phyloP scores from a whole-genome alignment of 176 grass and related monocot species.

The Oryza brachyantha region DNA sequence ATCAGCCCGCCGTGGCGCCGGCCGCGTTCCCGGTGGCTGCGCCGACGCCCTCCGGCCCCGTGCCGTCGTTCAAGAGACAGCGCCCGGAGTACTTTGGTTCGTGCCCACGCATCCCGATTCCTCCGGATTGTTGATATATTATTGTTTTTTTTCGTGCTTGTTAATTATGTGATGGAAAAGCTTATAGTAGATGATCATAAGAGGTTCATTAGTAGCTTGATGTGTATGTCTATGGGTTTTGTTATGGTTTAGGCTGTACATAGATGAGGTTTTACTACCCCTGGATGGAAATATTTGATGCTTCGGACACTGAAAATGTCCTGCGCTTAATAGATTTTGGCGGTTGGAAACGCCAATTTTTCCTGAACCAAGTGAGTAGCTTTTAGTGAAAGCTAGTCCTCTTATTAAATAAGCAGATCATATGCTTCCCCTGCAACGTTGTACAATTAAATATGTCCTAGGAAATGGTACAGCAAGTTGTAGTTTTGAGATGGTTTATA shows the following conservation, averaged over 20 bases:
- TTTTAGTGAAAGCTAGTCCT: not conserved
- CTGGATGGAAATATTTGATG: too few relatives aligned
- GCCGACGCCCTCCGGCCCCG: not conserved
- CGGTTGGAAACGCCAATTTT: too few relatives aligned
- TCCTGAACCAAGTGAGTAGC: too few relatives aligned
- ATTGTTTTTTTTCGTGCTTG: not conserved
- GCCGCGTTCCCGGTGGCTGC: not conserved
- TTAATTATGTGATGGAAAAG: too few relatives aligned
- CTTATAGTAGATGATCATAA: not conserved
- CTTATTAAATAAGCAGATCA: not conserved
- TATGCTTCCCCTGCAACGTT: not conserved
- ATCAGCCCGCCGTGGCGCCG: not conserved
- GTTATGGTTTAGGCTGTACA: not conserved
- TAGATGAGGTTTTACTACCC: too few relatives aligned
- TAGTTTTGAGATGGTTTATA: not conserved
- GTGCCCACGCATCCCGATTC: not conserved
- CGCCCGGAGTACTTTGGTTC: conserved; percentile 49
- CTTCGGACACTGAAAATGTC: too few relatives aligned
- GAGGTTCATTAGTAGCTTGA: not conserved
- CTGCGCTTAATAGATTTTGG: too few relatives aligned
- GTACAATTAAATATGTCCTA: not conserved
- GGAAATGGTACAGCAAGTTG: not conserved
- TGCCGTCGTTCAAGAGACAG: conserved; percentile 42
- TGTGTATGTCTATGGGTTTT: not conserved
- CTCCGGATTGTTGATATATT: not conserved